Evolutionary conservation across 805 yeast species (phyloP).

Genomic region (Metschnikowia lachancei): DNA sequence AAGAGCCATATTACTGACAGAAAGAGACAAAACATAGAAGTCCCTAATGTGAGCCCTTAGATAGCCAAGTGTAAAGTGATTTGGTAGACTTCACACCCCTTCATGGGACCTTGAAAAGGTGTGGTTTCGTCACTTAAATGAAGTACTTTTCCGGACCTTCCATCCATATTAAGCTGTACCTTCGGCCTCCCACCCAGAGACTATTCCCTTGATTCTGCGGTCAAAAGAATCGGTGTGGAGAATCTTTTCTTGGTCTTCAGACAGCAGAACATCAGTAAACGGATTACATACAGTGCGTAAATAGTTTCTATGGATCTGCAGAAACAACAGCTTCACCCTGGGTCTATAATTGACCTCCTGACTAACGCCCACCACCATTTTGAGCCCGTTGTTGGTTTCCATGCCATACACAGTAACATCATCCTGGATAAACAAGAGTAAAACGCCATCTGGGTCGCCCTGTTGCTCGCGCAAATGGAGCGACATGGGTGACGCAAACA

Average conservation of each 20-base stretch:
- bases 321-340: slow-evolving; percentile 25
- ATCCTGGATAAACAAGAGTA: slow-evolving; percentile 62
- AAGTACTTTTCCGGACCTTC: too few relatives aligned
- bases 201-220: slow-evolving; percentile 25
- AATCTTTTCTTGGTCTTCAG: slow-evolving; percentile 22
- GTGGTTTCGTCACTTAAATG: too few relatives aligned
- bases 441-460: slow-evolving; percentile 25
- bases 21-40: too few relatives aligned
- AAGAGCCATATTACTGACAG: too few relatives aligned
- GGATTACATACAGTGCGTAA: slow-evolving; percentile 61
- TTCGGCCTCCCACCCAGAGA: slow-evolving; percentile 22
- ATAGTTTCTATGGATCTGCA: slow-evolving; percentile 51
- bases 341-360: slow-evolving; percentile 12
- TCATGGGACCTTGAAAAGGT: too few relatives aligned
- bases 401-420: slow-evolving; percentile 65
- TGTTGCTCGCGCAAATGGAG: slow-evolving; percentile 40
- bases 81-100: too few relatives aligned
- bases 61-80: too few relatives aligned
- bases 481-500: slow-evolving; percentile 54
- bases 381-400: slow-evolving; percentile 66
- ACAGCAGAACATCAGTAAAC: slow-evolving; percentile 37
- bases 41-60: too few relatives aligned
- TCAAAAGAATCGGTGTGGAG: slow-evolving; percentile 35
- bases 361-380: slow-evolving; percentile 55
- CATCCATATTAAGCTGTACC: too few relatives aligned